Evolutionary conservation across 129 eudicot species (phyloP).

Genomic region (Apium graveolens): DNA sequence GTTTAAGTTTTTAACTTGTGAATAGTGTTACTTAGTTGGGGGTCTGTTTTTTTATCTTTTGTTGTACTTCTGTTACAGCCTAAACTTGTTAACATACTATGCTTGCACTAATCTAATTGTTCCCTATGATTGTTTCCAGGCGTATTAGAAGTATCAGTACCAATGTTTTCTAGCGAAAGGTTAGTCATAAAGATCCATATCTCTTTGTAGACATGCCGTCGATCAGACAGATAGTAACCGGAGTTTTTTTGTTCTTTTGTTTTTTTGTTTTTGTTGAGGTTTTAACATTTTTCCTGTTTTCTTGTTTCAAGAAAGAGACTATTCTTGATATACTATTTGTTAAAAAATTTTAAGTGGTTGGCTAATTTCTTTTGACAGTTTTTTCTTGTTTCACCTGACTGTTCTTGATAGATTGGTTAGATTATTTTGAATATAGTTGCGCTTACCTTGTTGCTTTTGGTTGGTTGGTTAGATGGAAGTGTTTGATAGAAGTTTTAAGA

Average conservation of each 20-base stretch:
- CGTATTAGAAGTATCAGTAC: background rate
- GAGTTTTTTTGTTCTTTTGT: no score
- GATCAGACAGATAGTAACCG: background rate
- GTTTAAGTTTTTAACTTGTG: slow-evolving; percentile 10
- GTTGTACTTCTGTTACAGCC: background rate
- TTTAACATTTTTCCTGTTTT: background rate
- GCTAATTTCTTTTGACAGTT: no score
- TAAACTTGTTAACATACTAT: background rate
- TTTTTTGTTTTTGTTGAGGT: background rate
- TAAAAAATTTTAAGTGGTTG: no score
- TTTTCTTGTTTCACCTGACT: no score
- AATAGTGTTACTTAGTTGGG: slow-evolving; percentile 13
- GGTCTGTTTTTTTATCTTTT: background rate
- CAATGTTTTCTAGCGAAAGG: background rate
- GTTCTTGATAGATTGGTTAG: background rate
- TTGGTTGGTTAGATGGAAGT: no score
- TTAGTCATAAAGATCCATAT: background rate
- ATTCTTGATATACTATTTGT: background rate
- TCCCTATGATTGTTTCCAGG: background rate
- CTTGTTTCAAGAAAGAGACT: background rate
- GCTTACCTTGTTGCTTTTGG: background rate
- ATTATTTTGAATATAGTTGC: no score
- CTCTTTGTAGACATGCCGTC: background rate
- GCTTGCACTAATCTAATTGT: background rate
- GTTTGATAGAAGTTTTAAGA: no score